A percentile compares a stretch with the other conserved stretches of the same genome.
Evolutionary conservation across 345 rosid species (phyloP).

Genomic region (Anacardium occidentale): DNA sequence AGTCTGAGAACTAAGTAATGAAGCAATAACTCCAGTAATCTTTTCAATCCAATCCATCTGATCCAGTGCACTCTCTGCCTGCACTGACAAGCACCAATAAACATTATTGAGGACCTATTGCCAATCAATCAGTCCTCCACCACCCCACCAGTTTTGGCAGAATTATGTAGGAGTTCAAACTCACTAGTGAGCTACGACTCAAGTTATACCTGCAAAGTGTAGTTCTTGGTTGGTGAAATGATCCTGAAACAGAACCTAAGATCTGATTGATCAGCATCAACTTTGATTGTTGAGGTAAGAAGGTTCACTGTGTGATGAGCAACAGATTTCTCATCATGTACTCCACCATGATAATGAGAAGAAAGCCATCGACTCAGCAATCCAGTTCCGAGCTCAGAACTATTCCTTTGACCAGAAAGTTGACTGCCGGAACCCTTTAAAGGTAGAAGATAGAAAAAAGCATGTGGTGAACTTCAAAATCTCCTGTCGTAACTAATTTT

Average conservation of each 20-base stretch:
- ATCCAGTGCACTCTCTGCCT: conserved; percentile 98
- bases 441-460: background rate
- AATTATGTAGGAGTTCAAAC: conserved; percentile 1
- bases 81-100: conserved; percentile 68
- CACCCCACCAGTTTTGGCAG: background rate
- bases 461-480: conserved; percentile 17
- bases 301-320: conserved; percentile 99
- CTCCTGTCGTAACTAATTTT: background rate
- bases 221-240: conserved; percentile 94
- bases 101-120: conserved; percentile 37
- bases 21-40: conserved; percentile 98
- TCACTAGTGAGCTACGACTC: conserved; percentile 23
- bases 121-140: conserved; percentile 10
- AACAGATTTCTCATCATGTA: conserved; percentile 96
- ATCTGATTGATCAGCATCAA: conserved; percentile 95
- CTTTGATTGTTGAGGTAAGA: conserved; percentile 97
- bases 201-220: conserved; percentile 90
- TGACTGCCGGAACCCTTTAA: conserved; percentile 73
- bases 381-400: conserved; percentile 97
- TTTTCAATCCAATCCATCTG: conserved; percentile 99
- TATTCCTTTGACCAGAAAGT: conserved; percentile 80
- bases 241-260: conserved; percentile 98
- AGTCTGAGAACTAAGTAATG: conserved; percentile 91
- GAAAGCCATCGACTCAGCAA: conserved; percentile 95
- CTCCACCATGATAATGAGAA: conserved; percentile 90